Evolutionary conservation across 1,139 yeast genomes (phyloP), one percentile per base, ranked within the genome.

Genomic region (Oligophagozyma castellii): DNA sequence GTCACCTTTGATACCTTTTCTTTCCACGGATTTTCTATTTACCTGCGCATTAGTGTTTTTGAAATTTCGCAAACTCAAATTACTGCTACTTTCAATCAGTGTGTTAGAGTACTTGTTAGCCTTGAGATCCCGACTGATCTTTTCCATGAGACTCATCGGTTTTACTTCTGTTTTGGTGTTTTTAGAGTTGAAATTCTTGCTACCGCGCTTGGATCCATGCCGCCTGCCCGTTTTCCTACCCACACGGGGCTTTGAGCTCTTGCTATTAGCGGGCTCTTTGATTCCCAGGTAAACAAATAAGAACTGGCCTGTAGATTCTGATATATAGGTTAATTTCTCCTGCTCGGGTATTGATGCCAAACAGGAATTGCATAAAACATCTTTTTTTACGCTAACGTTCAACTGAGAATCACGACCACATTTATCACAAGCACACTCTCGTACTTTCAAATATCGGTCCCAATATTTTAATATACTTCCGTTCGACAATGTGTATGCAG

Each of bases 381-480:
- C 35, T 22, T 43, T 45, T 14, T 37, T 42, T 13, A 37, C 38
- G 25, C 59, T 62, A 12, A 66, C 70, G 32, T 46, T 56, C 34
- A 71, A 50, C 29, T 58, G 46, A 2, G 50, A 38, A 23, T 67
- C 73, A 19, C 38, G 44, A 4, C 55, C 59, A 53, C 77, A 71
- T 8, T 48, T 34, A 2, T 41, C 35, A 48, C 78, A 72, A 30
- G 53, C 57, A 23, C 70, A 53, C 38, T 69, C 73, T 47, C 76
- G 53, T 27, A 68, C 65, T 28, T 55, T 60, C 35, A 53, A 52
- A 42, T 70, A 72, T 29, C 59, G 66, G 2, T 58, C 58, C 38
- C 70, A 52, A 40, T 60, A 67, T 34, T 52, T 53, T 42, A 73
- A 59, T 13, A 72, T 53, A 0, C 75, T 65, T 2, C 77, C 78